These are phyloP conservation scores for Cutaneotrichosporon cavernicola DNA, from an alignment of 1,284 basidiomycete species.

Conservation along the genomic window DNA sequence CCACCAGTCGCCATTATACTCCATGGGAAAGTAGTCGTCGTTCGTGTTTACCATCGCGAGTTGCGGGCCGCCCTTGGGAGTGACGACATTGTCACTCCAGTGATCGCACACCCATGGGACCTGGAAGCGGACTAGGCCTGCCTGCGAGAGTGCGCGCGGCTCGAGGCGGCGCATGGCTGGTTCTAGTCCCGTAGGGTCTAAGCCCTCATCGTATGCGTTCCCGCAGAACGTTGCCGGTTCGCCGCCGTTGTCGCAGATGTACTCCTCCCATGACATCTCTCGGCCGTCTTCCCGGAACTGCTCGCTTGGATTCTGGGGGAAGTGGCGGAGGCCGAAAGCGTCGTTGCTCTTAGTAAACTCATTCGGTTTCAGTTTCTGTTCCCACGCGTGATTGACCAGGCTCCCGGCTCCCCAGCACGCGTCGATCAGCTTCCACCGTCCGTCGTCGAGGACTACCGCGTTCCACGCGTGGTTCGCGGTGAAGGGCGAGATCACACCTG, in stretches of 20 bases:
- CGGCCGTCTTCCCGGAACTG: constrained; percentile 9
- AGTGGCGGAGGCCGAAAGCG: constrained; percentile 17
- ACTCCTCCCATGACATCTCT: constrained; percentile 14
- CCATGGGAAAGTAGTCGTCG: not conserved
- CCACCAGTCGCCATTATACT: constrained; percentile 9
- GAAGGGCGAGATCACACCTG: not conserved
- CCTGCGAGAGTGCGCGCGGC: not conserved
- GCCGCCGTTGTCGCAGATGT: not conserved
- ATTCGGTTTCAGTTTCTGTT: constrained; percentile 6
- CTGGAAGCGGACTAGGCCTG: constrained; percentile 12
- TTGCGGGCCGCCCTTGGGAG: not conserved
- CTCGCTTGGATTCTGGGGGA: constrained; percentile 4
- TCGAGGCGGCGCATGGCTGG: constrained; percentile 9
- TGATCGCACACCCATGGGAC: constrained; percentile 17
- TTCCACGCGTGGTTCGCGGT: constrained; percentile 24
- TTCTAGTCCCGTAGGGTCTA: constrained; percentile 1
- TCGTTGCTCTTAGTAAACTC: constrained; percentile 18
- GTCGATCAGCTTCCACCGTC: constrained; percentile 25
- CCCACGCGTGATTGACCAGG: constrained; percentile 3
- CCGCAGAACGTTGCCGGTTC: not conserved
- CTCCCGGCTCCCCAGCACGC: constrained; percentile 24
- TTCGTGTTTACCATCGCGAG: not conserved
- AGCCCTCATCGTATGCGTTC: constrained; percentile 6
- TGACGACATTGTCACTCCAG: constrained; percentile 4
- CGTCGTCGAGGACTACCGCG: constrained; percentile 19